Evolutionary conservation across 208 protist species (phyloP).

Genomic region (Leishmania gerbilli): DNA sequence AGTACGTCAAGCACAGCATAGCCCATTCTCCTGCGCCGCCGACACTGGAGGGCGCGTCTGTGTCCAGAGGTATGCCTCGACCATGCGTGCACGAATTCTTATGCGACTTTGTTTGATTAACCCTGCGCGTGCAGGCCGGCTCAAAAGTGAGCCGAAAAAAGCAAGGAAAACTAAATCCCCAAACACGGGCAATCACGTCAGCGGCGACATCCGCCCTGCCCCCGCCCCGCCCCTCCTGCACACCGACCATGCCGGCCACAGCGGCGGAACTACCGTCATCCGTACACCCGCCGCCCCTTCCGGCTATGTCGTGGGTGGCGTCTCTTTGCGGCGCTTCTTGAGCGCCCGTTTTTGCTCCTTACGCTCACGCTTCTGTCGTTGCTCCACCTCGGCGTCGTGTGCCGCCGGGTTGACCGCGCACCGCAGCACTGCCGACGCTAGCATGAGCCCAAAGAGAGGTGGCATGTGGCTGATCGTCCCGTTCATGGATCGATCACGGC

Average conservation of each 20-base stretch:
- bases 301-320: background rate
- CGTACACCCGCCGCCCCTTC: background rate
- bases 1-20: too few relatives aligned
- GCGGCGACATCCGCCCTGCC: background rate
- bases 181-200: background rate
- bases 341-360: constrained; percentile 33
- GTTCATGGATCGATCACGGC: constrained; percentile 79
- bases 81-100: too few relatives aligned
- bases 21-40: too few relatives aligned
- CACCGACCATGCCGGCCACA: background rate
- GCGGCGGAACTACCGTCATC: background rate
- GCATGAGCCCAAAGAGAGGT: constrained; percentile 79
- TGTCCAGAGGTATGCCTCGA: too few relatives aligned
- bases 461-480: constrained; percentile 93
- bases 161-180: background rate
- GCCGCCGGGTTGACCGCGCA: constrained; percentile 59
- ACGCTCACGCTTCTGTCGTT: constrained; percentile 32
- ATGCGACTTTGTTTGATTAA: too few relatives aligned
- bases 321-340: constrained; percentile 14
- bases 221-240: background rate
- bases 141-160: background rate
- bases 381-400: constrained; percentile 44
- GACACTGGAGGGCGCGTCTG: too few relatives aligned
- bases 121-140: background rate
- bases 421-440: constrained; percentile 74